A percentile compares a stretch with the other conserved stretches of the same genome.
phyloP scores from a whole-genome alignment of 331 rosid species.

The Quercus phellos region DNA sequence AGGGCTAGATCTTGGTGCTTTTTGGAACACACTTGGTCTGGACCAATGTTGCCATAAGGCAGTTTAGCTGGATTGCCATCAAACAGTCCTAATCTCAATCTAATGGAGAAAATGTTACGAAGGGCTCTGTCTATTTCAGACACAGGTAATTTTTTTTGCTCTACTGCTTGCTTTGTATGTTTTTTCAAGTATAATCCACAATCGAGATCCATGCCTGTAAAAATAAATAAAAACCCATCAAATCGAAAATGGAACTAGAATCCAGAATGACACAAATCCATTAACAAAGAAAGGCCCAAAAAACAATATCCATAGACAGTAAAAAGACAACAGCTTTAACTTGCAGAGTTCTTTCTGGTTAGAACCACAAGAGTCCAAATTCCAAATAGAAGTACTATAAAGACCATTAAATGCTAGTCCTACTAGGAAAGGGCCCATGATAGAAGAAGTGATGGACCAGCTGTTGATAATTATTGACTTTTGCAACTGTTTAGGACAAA shows the following conservation, averaged over 20 bases:
- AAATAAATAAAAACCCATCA: background rate
- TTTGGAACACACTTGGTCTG: constrained; percentile 57
- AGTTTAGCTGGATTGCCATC: constrained; percentile 66
- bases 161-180: constrained; percentile 54
- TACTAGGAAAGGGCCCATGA: too few relatives aligned
- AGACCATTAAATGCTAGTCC: too few relatives aligned
- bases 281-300: too few relatives aligned
- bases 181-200: constrained; percentile 58
- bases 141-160: constrained; percentile 34
- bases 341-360: too few relatives aligned
- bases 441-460: too few relatives aligned
- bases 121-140: constrained; percentile 71
- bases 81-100: constrained; percentile 80
- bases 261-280: background rate
- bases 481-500: too few relatives aligned
- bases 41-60: constrained; percentile 53
- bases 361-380: too few relatives aligned
- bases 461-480: too few relatives aligned
- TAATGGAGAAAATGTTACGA: constrained; percentile 54
- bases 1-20: constrained; percentile 57
- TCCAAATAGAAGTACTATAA: too few relatives aligned
- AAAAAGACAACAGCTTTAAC: too few relatives aligned
- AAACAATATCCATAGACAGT: too few relatives aligned
- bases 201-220: constrained; percentile 84
- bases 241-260: background rate